A percentile compares a stretch with the other conserved stretches of the same genome.
phyloP scores from a whole-genome alignment of 768 basidiomycete species.

The Russula sp. region DNA sequence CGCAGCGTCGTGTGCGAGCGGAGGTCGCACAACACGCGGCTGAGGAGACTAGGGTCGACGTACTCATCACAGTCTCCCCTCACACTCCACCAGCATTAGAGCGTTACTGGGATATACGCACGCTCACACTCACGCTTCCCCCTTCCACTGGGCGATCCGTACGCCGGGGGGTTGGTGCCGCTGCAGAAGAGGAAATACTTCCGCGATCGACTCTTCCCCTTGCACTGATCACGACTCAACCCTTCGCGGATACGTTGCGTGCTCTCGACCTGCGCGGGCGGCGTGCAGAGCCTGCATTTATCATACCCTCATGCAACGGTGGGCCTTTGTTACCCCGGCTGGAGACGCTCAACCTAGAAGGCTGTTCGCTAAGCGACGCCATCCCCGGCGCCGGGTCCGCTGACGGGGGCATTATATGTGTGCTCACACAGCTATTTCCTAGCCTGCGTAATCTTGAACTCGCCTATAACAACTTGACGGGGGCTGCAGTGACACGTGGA shows the following conservation, averaged over 20 bases:
- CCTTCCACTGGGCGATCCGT: slow-evolving; percentile 13
- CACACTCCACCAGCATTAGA: slow-evolving; percentile 10
- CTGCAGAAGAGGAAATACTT: slow-evolving; percentile 1
- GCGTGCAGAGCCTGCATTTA: slow-evolving; percentile 59
- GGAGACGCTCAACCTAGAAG: slow-evolving; percentile 70
- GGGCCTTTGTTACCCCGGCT: slow-evolving; percentile 52
- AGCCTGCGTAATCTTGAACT: slow-evolving; percentile 62
- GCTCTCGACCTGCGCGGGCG: slow-evolving; percentile 56
- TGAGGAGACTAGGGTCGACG: not conserved
- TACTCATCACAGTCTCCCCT: slow-evolving; percentile 23
- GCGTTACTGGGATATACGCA: slow-evolving; percentile 20
- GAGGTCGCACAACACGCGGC: slow-evolving; percentile 34
- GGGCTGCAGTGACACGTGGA: slow-evolving; percentile 43
- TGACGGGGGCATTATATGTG: slow-evolving; percentile 49
- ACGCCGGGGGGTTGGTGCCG: not conserved
- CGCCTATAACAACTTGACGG: slow-evolving; percentile 67
- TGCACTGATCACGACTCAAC: slow-evolving; percentile 16
- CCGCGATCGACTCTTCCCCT: slow-evolving; percentile 22
- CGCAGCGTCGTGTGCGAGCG: slow-evolving; percentile 57
- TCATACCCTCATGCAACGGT: slow-evolving; percentile 38
- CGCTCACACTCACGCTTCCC: slow-evolving; percentile 18
- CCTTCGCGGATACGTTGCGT: slow-evolving; percentile 27
- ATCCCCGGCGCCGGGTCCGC: slow-evolving; percentile 39
- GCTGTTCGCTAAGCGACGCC: slow-evolving; percentile 63
- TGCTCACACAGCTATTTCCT: slow-evolving; percentile 65